Percentiles rank a stretch among this genome's conserved stretches.
These are phyloP conservation scores for Ceratobasidium sp. DNA, from an alignment of 1,284 basidiomycete genomes.

Conservation along the genomic window DNA sequence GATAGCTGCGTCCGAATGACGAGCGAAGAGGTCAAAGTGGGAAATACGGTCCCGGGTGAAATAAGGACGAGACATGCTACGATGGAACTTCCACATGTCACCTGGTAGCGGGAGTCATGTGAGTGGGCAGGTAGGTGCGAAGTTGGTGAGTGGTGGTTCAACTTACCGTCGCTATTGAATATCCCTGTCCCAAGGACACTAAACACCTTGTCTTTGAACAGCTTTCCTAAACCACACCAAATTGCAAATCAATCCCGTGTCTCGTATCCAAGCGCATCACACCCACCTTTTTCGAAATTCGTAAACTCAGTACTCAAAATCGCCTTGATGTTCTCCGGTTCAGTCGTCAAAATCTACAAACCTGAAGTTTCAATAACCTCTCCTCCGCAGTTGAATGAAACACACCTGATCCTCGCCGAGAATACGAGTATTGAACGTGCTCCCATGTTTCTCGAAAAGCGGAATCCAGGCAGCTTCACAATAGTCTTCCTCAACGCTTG, in stretches of 20 bases:
- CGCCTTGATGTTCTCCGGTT: constrained; percentile 53
- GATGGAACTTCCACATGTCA: constrained; percentile 49
- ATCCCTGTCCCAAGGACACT: constrained; percentile 35
- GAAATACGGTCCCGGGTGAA: constrained; percentile 52
- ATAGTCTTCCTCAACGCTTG: not conserved
- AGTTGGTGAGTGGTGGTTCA: constrained; percentile 39
- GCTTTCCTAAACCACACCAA: not conserved
- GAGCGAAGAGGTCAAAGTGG: constrained; percentile 51
- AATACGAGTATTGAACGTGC: constrained; percentile 13
- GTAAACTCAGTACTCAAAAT: constrained; percentile 43
- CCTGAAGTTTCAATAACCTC: not conserved
- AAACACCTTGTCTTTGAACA: constrained; percentile 31
- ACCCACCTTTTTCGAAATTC: constrained; percentile 48
- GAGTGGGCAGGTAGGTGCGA: too few species aligned
- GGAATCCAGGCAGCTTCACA: constrained; percentile 1
- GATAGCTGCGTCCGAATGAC: constrained; percentile 48
- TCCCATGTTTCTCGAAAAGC: constrained; percentile 10
- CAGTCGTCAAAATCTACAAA: constrained; percentile 50
- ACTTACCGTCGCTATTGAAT: constrained; percentile 41
- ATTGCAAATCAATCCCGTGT: not conserved
- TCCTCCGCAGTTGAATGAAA: not conserved
- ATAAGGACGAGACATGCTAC: constrained; percentile 51
- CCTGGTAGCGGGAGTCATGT: not conserved
- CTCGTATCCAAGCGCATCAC: not conserved
- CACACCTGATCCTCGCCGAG: constrained; percentile 14